These are phyloP conservation scores for Termitomyces sp. DNA, from an alignment of 768 basidiomycete species.

Conservation along the genomic window DNA sequence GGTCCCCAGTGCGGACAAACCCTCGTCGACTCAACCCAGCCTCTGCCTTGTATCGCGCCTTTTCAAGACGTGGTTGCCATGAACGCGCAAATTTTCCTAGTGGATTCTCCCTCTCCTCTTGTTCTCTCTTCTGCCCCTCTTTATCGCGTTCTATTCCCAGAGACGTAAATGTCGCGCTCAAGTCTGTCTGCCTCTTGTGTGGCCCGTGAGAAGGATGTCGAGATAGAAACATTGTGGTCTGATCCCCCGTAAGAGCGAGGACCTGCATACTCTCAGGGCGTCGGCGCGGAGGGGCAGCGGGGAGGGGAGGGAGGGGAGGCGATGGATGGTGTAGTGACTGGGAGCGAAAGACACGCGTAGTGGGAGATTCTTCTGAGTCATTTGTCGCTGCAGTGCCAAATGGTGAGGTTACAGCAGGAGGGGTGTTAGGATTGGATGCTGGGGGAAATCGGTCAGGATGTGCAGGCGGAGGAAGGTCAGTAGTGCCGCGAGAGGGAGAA, in stretches of 20 bases:
- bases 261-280: constrained; percentile 66
- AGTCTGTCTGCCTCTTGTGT: constrained; percentile 8
- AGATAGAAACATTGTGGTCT: background rate
- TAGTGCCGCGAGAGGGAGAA: constrained; percentile 20
- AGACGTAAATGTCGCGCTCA: constrained; percentile 1
- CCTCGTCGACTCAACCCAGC: constrained; percentile 60
- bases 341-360: constrained; percentile 41
- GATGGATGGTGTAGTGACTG: constrained; percentile 49
- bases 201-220: background rate
- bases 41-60: constrained; percentile 67
- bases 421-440: background rate
- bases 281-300: constrained; percentile 39
- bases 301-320: constrained; percentile 22
- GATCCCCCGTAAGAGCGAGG: constrained; percentile 6
- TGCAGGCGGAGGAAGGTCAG: constrained; percentile 21
- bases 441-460: constrained; percentile 7
- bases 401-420: constrained; percentile 11
- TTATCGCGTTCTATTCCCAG: constrained; percentile 5
- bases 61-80: constrained; percentile 51
- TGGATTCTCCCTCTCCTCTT: constrained; percentile 12
- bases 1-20: constrained; percentile 34
- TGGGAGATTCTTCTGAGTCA: constrained; percentile 22
- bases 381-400: background rate
- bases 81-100: constrained; percentile 19
- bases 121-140: background rate